A percentile compares a stretch with the other conserved stretches of the same genome.
Conservation (phyloP, 169 alveolate species). For the Gregarina niphandrodes region DNA sequence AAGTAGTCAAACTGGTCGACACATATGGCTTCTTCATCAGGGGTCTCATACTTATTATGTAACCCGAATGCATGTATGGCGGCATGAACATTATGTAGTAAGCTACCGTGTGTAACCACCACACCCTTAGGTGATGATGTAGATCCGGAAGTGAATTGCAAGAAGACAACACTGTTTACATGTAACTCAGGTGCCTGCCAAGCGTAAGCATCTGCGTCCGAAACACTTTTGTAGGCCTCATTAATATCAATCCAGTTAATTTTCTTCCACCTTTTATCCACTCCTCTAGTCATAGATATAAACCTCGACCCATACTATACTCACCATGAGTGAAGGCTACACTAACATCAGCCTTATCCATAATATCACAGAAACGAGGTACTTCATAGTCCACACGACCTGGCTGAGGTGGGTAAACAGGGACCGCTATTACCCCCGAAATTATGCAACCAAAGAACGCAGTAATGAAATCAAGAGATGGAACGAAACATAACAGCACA, state of each 20-base stretch:
- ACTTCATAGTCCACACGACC: slow-evolving; percentile 22
- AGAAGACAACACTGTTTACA: slow-evolving; percentile 7
- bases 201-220: too few species aligned
- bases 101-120: slow-evolving; percentile 18
- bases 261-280: too few species aligned
- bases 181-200: too few species aligned
- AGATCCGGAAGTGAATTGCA: slow-evolving; percentile 29
- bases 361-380: slow-evolving; percentile 35
- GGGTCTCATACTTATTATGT: not conserved
- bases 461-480: slow-evolving; percentile 19
- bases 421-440: slow-evolving; percentile 33
- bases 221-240: too few species aligned
- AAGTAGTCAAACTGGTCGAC: not conserved
- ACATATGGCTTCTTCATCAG: not conserved
- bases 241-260: too few species aligned
- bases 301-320: too few species aligned
- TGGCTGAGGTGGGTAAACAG: slow-evolving; percentile 42
- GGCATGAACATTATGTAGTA: slow-evolving; percentile 16
- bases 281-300: too few species aligned
- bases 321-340: slow-evolving; percentile 18
- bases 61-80: slow-evolving; percentile 2
- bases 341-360: slow-evolving; percentile 17
- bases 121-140: slow-evolving; percentile 28
- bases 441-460: slow-evolving; percentile 26
- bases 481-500: not conserved